These are phyloP conservation scores for Pseudopithomyces chartarum DNA, from an alignment of 2,329 filamentous ascomycete species.

Conservation along the genomic window DNA sequence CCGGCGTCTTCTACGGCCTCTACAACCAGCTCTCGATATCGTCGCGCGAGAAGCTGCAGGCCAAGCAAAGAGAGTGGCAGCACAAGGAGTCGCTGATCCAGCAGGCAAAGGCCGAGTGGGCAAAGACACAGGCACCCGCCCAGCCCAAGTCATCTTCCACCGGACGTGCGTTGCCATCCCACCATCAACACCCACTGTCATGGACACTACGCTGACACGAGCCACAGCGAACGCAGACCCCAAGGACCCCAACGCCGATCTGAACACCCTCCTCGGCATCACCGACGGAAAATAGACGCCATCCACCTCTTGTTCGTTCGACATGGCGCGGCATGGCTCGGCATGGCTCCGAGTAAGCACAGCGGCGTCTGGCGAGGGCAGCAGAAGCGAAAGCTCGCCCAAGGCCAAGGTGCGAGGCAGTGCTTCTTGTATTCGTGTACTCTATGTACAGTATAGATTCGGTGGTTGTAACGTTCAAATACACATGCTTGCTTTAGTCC, in stretches of 20 bases:
- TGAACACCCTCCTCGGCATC: conserved; percentile 67
- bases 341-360: conserved; percentile 27
- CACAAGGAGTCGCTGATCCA: conserved; percentile 91
- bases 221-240: conserved; percentile 67
- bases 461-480: conserved; percentile 40
- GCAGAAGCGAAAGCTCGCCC: conserved; percentile 16
- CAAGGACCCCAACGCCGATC: conserved; percentile 87
- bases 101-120: conserved; percentile 89
- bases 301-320: conserved; percentile 24
- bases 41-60: conserved; percentile 71
- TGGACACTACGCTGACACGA: conserved; percentile 7
- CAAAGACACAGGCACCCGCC: conserved; percentile 67
- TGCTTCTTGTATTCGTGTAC: conserved; percentile 46
- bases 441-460: conserved; percentile 50
- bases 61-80: conserved; percentile 79
- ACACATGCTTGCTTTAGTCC: conserved; percentile 29
- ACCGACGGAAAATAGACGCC: conserved; percentile 40
- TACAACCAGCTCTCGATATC: conserved; percentile 86
- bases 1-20: conserved; percentile 94
- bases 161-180: conserved; percentile 29
- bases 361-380: conserved; percentile 18
- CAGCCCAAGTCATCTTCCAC: conserved; percentile 33
- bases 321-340: conserved; percentile 30
- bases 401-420: conserved; percentile 28
- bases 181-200: neutral